These are phyloP conservation scores for Fusarium sp. DNA, from an alignment of 2,329 filamentous ascomycete species.

Conservation along the genomic window DNA sequence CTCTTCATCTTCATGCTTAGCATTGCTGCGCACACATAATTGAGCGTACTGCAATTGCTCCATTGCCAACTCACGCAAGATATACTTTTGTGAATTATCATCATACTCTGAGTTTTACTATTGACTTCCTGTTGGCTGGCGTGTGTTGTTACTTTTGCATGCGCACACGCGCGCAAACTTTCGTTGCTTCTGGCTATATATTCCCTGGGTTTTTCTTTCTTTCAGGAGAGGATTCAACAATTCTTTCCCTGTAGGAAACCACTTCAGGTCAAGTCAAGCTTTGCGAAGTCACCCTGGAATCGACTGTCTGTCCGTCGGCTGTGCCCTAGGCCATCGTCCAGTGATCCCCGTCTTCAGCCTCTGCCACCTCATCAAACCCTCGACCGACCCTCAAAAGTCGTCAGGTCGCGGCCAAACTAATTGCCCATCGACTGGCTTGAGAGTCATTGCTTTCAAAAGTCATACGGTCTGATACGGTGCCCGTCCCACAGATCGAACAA, in stretches of 20 bases:
- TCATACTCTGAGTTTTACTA: constrained; percentile 16
- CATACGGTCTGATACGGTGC: constrained; percentile 48
- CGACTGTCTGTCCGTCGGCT: constrained; percentile 37
- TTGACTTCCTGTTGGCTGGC: constrained; percentile 17
- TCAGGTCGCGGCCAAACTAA: constrained; percentile 42
- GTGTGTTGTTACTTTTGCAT: constrained; percentile 31
- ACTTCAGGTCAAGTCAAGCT: constrained; percentile 5
- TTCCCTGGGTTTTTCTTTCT: neutral
- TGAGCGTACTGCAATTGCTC: constrained; percentile 8
- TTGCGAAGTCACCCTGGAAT: constrained; percentile 14
- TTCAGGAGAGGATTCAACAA: neutral
- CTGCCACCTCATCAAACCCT: constrained; percentile 44
- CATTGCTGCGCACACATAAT: constrained; percentile 19
- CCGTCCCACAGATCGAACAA: constrained; percentile 46
- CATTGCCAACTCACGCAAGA: constrained; percentile 5
- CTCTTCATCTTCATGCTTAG: constrained; percentile 14
- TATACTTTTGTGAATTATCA: constrained; percentile 11
- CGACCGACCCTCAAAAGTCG: constrained; percentile 40
- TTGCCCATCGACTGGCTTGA: constrained; percentile 36
- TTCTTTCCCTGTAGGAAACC: neutral
- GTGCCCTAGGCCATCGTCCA: constrained; percentile 31
- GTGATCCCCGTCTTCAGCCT: constrained; percentile 34
- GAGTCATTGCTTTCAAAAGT: constrained; percentile 43
- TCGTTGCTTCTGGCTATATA: neutral
- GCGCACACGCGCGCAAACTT: constrained; percentile 46